phyloP scores from a whole-genome alignment of 306 rosid genomes.

The Lotus japonicus region DNA sequence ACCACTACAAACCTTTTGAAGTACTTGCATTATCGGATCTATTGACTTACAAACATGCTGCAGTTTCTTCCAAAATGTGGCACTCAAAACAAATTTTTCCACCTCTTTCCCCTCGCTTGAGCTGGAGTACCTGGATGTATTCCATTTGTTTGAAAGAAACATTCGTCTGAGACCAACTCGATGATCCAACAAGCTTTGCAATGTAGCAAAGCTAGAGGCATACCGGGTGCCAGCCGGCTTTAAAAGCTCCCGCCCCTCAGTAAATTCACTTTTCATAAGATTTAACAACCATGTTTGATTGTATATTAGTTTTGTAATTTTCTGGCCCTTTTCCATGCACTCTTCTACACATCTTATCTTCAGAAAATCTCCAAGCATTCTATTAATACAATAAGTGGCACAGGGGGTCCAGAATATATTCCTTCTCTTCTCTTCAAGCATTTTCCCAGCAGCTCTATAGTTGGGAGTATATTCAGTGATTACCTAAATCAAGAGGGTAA shows the following conservation, averaged over 20 bases:
- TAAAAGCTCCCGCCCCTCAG: slow-evolving; percentile 75
- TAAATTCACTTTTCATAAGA: slow-evolving; percentile 75
- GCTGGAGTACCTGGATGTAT: slow-evolving; percentile 61
- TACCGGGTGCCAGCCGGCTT: slow-evolving; percentile 48
- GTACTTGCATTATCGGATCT: slow-evolving; percentile 77
- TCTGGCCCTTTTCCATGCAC: slow-evolving; percentile 81
- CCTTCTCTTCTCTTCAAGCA: slow-evolving; percentile 91
- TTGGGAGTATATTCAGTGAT: slow-evolving; percentile 72
- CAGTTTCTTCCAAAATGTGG: slow-evolving; percentile 81
- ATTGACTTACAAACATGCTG: slow-evolving; percentile 63
- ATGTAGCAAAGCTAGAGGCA: slow-evolving; percentile 81
- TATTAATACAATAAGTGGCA: slow-evolving; percentile 69
- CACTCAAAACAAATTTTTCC: slow-evolving; percentile 58
- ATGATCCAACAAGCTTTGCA: slow-evolving; percentile 73
- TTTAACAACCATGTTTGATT: slow-evolving; percentile 77
- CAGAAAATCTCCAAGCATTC: slow-evolving; percentile 72
- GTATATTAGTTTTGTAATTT: slow-evolving; percentile 72
- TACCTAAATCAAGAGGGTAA: slow-evolving; percentile 46
- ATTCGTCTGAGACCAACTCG: slow-evolving; percentile 60
- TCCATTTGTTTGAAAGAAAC: slow-evolving; percentile 87
- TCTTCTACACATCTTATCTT: slow-evolving; percentile 78
- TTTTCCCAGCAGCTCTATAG: slow-evolving; percentile 77
- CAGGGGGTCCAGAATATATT: slow-evolving; percentile 91
- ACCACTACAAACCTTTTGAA: slow-evolving; percentile 60
- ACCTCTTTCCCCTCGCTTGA: slow-evolving; percentile 75